phyloP scores from a whole-genome alignment of 2,329 filamentous ascomycete species.

The Diaporthe nobilis region DNA sequence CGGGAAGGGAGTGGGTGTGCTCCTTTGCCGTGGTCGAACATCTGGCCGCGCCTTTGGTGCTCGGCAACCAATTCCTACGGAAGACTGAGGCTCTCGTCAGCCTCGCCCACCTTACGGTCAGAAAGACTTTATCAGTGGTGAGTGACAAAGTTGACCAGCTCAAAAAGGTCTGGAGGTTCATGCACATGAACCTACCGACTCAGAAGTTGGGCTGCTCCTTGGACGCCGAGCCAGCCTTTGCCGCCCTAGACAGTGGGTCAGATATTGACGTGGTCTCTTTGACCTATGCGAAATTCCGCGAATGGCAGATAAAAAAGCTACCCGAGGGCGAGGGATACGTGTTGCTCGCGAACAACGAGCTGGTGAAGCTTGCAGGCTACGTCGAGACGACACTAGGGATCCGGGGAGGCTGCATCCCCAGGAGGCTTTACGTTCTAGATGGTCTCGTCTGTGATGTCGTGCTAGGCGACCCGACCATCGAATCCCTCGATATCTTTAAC shows the following conservation, averaged over 20 bases:
- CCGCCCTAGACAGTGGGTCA: not conserved
- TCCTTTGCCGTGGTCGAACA: not conserved
- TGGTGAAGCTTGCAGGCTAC: not conserved
- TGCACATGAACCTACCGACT: not conserved
- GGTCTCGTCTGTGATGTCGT: not conserved
- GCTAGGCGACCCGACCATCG: not conserved
- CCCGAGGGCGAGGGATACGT: not conserved
- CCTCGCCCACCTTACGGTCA: not conserved
- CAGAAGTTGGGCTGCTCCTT: not conserved
- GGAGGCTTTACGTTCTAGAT: not conserved
- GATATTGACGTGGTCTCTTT: not conserved
- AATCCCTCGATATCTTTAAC: not conserved
- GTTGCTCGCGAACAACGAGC: not conserved
- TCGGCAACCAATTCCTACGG: not conserved
- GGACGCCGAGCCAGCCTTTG: not conserved
- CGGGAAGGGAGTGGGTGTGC: not conserved
- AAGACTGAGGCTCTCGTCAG: not conserved
- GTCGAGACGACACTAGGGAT: not conserved
- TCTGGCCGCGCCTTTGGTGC: not conserved
- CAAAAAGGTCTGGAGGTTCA: not conserved
- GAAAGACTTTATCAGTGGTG: not conserved
- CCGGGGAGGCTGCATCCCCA: not conserved
- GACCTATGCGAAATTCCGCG: not conserved
- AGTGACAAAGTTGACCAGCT: fast-evolving
- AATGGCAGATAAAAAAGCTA: not conserved